A percentile compares a stretch with the other conserved stretches of the same genome.
phyloP scores from a whole-genome alignment of 148 eudicot species.

The Euryodendron excelsum region DNA sequence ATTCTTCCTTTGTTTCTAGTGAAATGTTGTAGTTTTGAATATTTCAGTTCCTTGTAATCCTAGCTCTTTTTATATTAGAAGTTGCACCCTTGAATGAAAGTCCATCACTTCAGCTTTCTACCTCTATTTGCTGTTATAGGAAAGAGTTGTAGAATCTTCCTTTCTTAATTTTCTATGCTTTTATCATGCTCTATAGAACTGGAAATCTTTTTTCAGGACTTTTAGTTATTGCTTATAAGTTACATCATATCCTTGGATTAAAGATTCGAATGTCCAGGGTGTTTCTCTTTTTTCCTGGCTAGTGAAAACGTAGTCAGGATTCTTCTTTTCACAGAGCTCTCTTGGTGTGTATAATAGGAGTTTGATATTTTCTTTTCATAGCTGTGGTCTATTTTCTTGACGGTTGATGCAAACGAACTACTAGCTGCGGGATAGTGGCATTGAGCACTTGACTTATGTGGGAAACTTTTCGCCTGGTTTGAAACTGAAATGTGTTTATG shows the following conservation, averaged over 20 bases:
- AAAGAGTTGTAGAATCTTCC: too few species aligned
- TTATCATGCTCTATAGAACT: too few species aligned
- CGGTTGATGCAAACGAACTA: not conserved
- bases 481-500: not conserved
- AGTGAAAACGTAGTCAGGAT: not conserved
- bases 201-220: not conserved
- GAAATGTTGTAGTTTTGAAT: not conserved
- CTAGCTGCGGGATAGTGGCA: not conserved
- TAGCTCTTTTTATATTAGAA: not conserved
- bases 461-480: not conserved
- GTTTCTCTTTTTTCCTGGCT: not conserved
- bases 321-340: too few species aligned
- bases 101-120: not conserved
- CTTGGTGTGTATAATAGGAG: too few species aligned
- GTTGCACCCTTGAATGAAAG: conserved; percentile 4
- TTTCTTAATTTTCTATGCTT: too few species aligned
- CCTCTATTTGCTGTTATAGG: not conserved
- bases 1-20: not conserved
- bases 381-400: too few species aligned
- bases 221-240: not conserved
- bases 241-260: not conserved
- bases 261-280: not conserved
- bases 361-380: too few species aligned
- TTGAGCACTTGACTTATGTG: not conserved
- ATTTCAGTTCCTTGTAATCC: conserved; percentile 17